Evolutionary conservation across 164 flowering plant genomes (phyloP), one percentile per base, ranked within the genome.

Genomic region (Sextonia rubra): DNA sequence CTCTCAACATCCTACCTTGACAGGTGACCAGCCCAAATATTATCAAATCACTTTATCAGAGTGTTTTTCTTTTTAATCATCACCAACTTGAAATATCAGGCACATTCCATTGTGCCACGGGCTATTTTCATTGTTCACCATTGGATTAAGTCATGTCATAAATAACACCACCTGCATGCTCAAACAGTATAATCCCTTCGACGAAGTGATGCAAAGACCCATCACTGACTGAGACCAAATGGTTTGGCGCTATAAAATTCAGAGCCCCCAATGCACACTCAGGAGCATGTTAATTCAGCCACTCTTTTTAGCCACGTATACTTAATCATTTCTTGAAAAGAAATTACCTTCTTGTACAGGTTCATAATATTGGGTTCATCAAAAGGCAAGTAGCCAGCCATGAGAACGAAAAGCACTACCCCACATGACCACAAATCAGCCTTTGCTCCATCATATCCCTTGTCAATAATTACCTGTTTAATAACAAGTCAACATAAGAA

Each of bases 381-480:
- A 48, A 73, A 73, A 23, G 75, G 75, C 48, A 73, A 52, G 47
- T 66, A 73, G 25, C 75, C 75, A 12, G 75, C 75, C 75, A 73
- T 73, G 7, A 73, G 75, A 73, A 73, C 75, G 22, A 64, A 73
- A 64, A 73, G 69, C 25, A 73, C 63, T 3, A 73, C 75, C 12
- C 75, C 75, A 56, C 75, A 73, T 23, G 75, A 73, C 75, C 75
- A 73, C 37, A 73, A 5, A 55, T 73, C 75, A 49, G 75, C 69
- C 29, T 48, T 65, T 6, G 70, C 63, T 3, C 75, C 75, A 73
- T 73, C 69, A 49, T 73, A 73, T 4, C 75, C 75, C 25, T 73
- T 73, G 48, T 73, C 64, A 12, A 26, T 24, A n/a, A 73, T 20
- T 22, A 73, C 75, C 75, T 73, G 48, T 68, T 64, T 18, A 26